Evolutionary conservation across 2,329 filamentous ascomycete genomes (phyloP), one percentile per base, ranked within the genome.

Genomic region (Pyrenophora seminiperda): DNA sequence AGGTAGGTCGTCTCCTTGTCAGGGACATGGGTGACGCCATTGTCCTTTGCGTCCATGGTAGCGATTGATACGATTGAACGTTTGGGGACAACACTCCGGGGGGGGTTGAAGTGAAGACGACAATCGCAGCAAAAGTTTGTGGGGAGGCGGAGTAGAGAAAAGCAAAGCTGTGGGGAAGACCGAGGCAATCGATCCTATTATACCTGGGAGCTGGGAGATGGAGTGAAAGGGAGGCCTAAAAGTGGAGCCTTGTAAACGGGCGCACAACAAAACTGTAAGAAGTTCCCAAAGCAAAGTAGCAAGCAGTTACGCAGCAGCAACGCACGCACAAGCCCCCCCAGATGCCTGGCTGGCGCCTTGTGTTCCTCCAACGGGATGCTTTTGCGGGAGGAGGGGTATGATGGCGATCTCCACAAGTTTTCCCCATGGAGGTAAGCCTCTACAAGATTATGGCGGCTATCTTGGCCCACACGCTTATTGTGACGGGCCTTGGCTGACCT

Each of bases 341-440:
- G 36, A 24, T 39, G 27, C 44, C 43, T 51, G 44, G 44, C 19
- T 13, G 29, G 19, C 17, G 19, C 15, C 18, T 13, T 30, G 38
- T 31, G 32, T 36, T 36, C 15, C 15, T 33, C 48, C 43, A 51
- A 47, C 44, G 44, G 31, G 24, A 47, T 13, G 33, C 18, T 34
- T 22, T 37, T 17, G 43, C 29, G 20, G 37, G 36, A 39, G 38
- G 48, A 47, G 48, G 48, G 48, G 48, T 47, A 37, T 33, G 15
- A 11, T 18, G 9, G 27, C 42, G 43, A 47, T 47, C 43, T 41
- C 48, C 43, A 51, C 48, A 14, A 2, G n/a, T 29, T 38, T 19
- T 17, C 48, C 43, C 38, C 48, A 51, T 51, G 43, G 48, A 51
- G 48, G 48, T 42, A 51, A 51, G 43, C 43, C 38, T 42, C 38